Percentiles rank a stretch among this genome's conserved stretches.
Conservation (phyloP, 176 grass and related monocot genomes). For the Themeda triandra region DNA sequence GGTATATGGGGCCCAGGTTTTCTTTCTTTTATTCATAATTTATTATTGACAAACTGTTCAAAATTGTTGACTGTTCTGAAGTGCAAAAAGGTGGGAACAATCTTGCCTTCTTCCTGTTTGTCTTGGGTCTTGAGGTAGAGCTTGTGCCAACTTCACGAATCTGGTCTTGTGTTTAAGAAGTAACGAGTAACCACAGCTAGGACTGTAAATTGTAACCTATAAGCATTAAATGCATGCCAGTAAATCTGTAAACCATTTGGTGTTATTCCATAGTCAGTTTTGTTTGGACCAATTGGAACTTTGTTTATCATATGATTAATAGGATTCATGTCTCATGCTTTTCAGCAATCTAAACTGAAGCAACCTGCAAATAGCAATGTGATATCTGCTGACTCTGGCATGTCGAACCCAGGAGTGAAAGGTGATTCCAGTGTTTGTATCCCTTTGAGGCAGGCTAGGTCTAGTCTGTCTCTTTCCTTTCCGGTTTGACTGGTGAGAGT, state of each 20-base stretch:
- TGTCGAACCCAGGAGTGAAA: constrained; percentile 60
- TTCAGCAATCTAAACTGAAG: constrained; percentile 44
- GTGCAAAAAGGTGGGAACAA: not conserved
- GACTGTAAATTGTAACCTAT: not conserved
- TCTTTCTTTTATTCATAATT: not conserved
- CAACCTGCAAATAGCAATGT: constrained; percentile 40
- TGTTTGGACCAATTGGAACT: not conserved
- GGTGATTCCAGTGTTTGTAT: constrained; percentile 68
- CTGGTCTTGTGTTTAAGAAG: not conserved
- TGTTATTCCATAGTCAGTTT: not conserved
- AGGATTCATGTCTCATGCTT: constrained; percentile 6
- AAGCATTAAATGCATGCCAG: not conserved
- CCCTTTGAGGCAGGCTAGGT: constrained; percentile 54
- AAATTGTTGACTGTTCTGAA: not conserved
- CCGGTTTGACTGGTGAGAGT: constrained; percentile 86
- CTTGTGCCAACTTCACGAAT: not conserved
- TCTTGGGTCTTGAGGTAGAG: not conserved
- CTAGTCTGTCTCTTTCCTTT: constrained; percentile 77
- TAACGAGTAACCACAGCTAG: not conserved
- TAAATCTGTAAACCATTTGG: not conserved
- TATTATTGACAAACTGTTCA: not conserved
- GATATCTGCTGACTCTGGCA: constrained; percentile 63
- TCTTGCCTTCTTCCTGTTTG: not conserved
- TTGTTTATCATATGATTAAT: constrained; percentile 3
- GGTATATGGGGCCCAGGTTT: not conserved